A percentile compares a stretch with the other conserved stretches of the same genome.
Conservation (phyloP, 768 basidiomycete genomes). For the Hygrophoropsis aurantiaca region DNA sequence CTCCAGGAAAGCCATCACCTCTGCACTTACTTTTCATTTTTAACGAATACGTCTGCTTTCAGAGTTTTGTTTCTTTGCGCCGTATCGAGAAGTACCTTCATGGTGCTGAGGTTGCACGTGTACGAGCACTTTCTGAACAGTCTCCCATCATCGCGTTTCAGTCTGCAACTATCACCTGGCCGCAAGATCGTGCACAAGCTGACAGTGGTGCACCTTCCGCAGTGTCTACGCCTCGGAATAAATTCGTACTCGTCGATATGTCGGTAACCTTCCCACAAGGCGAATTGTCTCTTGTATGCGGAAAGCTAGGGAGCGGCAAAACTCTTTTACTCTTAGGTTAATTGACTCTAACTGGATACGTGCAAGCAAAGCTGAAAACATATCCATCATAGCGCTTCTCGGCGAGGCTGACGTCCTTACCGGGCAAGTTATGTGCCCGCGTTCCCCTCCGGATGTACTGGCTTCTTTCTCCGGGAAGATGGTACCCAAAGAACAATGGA, state of each 20-base stretch:
- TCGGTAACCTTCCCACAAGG: constrained; percentile 76
- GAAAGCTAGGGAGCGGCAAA: constrained; percentile 89
- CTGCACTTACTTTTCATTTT: neutral
- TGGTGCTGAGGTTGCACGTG: constrained; percentile 65
- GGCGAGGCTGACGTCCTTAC: constrained; percentile 86
- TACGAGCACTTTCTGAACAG: constrained; percentile 57
- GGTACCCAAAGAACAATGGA: constrained; percentile 63
- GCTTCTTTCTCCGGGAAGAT: constrained; percentile 51
- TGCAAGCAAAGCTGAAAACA: constrained; percentile 3
- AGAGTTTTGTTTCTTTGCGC: constrained; percentile 81
- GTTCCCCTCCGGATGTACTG: constrained; percentile 80
- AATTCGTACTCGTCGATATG: constrained; percentile 81
- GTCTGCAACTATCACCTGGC: constrained; percentile 90
- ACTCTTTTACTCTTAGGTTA: constrained; percentile 74
- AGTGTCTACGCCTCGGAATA: constrained; percentile 70
- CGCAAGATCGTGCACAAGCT: constrained; percentile 62
- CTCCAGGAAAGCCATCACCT: constrained; percentile 54
- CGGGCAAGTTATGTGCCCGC: constrained; percentile 80
- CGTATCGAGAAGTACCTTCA: constrained; percentile 91
- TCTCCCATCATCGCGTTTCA: constrained; percentile 62
- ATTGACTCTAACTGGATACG: constrained; percentile 3
- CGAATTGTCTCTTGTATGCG: constrained; percentile 81
- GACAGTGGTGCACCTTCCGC: constrained; percentile 51
- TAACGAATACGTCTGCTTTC: too few relatives aligned
- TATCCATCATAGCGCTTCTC: constrained; percentile 55